Evolutionary conservation across 1,139 yeast genomes (phyloP), one percentile per base, ranked within the genome.

Genomic region (Saccharomyces hybrid): DNA sequence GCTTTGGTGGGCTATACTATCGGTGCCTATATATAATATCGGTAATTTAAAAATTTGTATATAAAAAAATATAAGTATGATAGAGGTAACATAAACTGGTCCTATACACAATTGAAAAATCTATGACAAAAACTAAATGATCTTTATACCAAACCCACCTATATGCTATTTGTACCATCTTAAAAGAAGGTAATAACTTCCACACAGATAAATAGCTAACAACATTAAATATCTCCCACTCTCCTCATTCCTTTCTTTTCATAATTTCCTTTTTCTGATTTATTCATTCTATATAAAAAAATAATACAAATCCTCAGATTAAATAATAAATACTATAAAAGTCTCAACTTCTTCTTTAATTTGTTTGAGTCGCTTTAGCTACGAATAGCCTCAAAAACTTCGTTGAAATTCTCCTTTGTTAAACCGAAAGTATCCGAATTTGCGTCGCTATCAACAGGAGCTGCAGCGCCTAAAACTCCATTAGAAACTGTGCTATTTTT

Each of bases 1-100:
- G 80, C 84, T 2, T 76, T 83, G 28, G 61, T 79, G 4, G 96
- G 96, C 6, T 73, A 71, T 53, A 55, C 71, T 1, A 50, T 68
- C 13, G 71, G 68, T 41, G 59, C 69, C 29, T 67, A 62, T 55
- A 55, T 69, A 47, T 66, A 56, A 57, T 27, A 51, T 52, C 28
- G 14, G 16, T 27, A 13, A 38, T 23, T 23, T 49, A 44, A 23
- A 16, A 26, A n/a, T 20, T 44, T 48, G 31, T 27, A 13, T 14
- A 48, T 27, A 29, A 9, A n/a, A 16, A 31, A 8, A 20, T 14
- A 28, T n/a, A 27, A 14, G 55, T 50, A 47, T 49, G 53, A 20
- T 51, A 16, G 26, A 50, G 48, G n/a, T 53, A 28, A 5, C 51
- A 54, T 16, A 57, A 56, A n/a, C 44, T 34, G 23, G 20, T 14